phyloP scores from a whole-genome alignment of 2,329 filamentous ascomycete species.

The Fusarium annulatum region DNA sequence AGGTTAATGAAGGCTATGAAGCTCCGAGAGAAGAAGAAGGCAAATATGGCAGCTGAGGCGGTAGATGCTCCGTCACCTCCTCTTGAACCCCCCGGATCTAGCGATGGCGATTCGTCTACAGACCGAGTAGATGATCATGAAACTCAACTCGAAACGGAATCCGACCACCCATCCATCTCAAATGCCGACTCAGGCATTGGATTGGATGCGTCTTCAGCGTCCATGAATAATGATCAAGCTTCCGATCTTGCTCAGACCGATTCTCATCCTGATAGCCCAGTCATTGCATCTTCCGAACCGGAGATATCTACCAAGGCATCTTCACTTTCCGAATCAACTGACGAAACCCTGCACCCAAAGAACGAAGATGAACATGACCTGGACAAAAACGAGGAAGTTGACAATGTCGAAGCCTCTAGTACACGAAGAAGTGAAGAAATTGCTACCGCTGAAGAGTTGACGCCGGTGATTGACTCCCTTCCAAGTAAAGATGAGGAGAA shows the following conservation, averaged over 20 bases:
- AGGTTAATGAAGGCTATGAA: slow-evolving; percentile 95
- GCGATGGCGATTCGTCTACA: slow-evolving; percentile 36
- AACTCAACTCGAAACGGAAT: slow-evolving; percentile 34
- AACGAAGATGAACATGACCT: slow-evolving; percentile 23
- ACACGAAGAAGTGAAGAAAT: background rate
- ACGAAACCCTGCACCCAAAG: slow-evolving; percentile 64
- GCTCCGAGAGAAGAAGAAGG: slow-evolving; percentile 81
- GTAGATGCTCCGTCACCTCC: slow-evolving; percentile 34
- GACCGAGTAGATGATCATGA: slow-evolving; percentile 41
- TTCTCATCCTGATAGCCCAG: slow-evolving; percentile 68
- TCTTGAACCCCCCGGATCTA: slow-evolving; percentile 29
- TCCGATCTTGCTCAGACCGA: slow-evolving; percentile 63
- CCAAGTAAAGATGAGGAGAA: slow-evolving; percentile 5
- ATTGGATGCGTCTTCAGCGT: slow-evolving; percentile 57
- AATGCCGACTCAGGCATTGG: slow-evolving; percentile 68
- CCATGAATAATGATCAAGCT: slow-evolving; percentile 57
- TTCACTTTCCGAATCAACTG: slow-evolving; percentile 71
- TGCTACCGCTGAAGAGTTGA: background rate
- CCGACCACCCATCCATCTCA: slow-evolving; percentile 49
- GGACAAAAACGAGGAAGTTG: slow-evolving; percentile 33
- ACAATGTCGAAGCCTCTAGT: slow-evolving; percentile 9
- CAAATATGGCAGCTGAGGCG: slow-evolving; percentile 44
- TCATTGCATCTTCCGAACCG: slow-evolving; percentile 64
- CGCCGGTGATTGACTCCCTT: background rate
- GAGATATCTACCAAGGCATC: slow-evolving; percentile 72